Conservation (phyloP, 164 flowering plant species). For the Akebia trifoliata region DNA sequence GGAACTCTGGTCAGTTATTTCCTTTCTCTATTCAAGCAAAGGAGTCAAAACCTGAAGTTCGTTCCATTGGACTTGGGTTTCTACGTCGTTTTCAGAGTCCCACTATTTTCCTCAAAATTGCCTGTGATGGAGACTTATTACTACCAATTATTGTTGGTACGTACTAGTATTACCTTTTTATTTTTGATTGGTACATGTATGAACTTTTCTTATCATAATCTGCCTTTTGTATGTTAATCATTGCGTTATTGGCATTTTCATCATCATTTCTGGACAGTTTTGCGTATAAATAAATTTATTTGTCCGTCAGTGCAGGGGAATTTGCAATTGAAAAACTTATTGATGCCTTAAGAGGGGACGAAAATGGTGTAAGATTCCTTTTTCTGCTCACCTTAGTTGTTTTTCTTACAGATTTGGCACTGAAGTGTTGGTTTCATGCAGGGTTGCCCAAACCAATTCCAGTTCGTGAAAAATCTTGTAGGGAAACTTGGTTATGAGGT, state of each 20-base stretch:
- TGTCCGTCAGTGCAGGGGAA: constrained; percentile 44
- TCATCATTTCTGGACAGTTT: neutral
- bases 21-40: constrained; percentile 27
- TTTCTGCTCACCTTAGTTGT: neutral
- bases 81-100: constrained; percentile 58
- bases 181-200: too few relatives aligned
- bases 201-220: neutral
- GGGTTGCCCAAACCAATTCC: constrained; percentile 51
- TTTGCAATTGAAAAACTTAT: constrained; percentile 57
- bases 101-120: constrained; percentile 67
- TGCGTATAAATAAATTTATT: neutral
- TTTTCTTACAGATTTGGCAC: neutral
- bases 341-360: constrained; percentile 33
- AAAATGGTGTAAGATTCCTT: constrained; percentile 35
- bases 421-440: constrained; percentile 26
- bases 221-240: neutral
- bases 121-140: constrained; percentile 67
- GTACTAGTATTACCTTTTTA: constrained; percentile 1
- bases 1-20: constrained; percentile 25
- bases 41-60: constrained; percentile 21
- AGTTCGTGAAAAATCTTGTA: constrained; percentile 42
- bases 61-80: constrained; percentile 37
- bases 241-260: neutral
- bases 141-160: constrained; percentile 75
- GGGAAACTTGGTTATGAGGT: constrained; percentile 62